phyloP scores from a whole-genome alignment of 805 yeast species.

The Hanseniaspora opuntiae region DNA sequence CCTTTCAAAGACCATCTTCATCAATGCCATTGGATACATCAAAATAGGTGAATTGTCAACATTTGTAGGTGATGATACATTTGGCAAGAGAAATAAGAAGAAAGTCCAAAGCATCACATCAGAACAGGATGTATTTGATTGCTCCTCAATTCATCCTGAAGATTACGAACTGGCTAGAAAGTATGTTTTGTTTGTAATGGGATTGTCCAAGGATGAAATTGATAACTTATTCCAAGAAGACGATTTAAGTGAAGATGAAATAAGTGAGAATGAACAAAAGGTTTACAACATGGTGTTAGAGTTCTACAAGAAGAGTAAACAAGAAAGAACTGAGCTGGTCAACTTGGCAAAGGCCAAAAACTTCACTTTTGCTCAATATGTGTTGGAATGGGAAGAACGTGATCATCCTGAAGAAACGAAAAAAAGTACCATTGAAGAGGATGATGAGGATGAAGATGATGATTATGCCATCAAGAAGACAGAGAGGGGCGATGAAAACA shows the following conservation, averaged over 20 bases:
- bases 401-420: neutral
- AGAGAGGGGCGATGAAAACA: conserved; percentile 34
- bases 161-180: conserved; percentile 91
- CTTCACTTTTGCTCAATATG: conserved; percentile 11
- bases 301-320: conserved; percentile 5
- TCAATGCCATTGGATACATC: conserved; percentile 85
- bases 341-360: conserved; percentile 10
- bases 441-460: conserved; percentile 19
- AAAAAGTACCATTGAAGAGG: conserved; percentile 14
- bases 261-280: conserved; percentile 10
- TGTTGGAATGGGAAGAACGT: conserved; percentile 9
- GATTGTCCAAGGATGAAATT: conserved; percentile 8
- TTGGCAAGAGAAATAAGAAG: conserved; percentile 24
- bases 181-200: conserved; percentile 38
- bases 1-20: conserved; percentile 65
- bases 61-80: conserved; percentile 26
- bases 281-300: conserved; percentile 2
- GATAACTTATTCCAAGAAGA: conserved; percentile 1
- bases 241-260: conserved; percentile 8
- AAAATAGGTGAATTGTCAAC: conserved; percentile 44
- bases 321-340: conserved; percentile 10
- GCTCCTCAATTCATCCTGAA: conserved; percentile 94
- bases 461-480: conserved; percentile 57
- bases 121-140: conserved; percentile 74
- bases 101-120: conserved; percentile 24